Evolutionary conservation across 2,329 filamentous ascomycete genomes (phyloP), one percentile per base, ranked within the genome.

Genomic region (Dothidotthia symphoricarpi): DNA sequence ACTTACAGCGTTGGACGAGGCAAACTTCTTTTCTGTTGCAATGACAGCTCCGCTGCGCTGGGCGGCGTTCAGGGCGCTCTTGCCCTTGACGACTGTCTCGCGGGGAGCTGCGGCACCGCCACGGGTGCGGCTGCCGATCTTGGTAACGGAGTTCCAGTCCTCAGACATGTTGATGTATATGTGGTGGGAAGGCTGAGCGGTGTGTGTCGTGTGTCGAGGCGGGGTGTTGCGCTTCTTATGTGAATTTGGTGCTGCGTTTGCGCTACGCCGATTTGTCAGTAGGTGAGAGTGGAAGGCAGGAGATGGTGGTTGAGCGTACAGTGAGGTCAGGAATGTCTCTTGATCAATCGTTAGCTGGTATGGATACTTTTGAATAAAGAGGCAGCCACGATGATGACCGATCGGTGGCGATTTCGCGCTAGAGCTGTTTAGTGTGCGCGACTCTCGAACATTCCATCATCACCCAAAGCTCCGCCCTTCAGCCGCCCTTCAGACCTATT

Each of bases 1-100:
- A 78, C 85, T 60, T 83, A 93, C 88, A 54, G 83, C 68, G 68
- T 97, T 97, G 67, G 84, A 82, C 41, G 80, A 79, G 32, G 78
- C 74, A 64, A 71, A 85, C 68, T 98, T 98, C 86, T 98, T 98
- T 75, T 98, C 91, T 1, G 91, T 95, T 45, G 76, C 77, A 49
- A 95, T 69, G 55, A 94, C 69, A 42, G 78, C 77, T 45, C 93
- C 93, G 45, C 75, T 78, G 49, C 93, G 83, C 71, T 87, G 82
- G 17, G 93, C 93, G 45, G 91, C 91, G 71, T 98, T 98, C 56
- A 98, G 74, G 24, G 88, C 81, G 42, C 74, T 75, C 69, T 87
- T 88, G 65, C 91, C 88, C 68, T 86, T 85, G 66, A 97, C 79
- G 57, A 96, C 90, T 3, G 85, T 94, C 78, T 96, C 89, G 56